These are phyloP conservation scores for Xylariaceae sp. DNA, from an alignment of 2,329 filamentous ascomycete species.

Conservation along the genomic window DNA sequence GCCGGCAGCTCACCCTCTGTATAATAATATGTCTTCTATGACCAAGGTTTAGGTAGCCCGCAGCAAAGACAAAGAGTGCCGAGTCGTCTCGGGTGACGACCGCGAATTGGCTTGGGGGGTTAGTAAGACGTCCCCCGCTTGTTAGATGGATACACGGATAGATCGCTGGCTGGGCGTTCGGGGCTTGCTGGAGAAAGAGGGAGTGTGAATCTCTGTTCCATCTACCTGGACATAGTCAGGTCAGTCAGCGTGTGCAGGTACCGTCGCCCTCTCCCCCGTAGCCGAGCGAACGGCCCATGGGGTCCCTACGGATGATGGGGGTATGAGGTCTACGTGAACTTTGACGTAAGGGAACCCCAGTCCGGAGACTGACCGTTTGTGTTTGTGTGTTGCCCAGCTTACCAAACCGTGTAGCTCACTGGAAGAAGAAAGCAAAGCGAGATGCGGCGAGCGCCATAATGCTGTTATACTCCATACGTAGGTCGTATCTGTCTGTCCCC, in stretches of 20 bases:
- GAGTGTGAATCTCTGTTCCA: too few species aligned
- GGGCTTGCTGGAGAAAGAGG: background rate
- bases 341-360: background rate
- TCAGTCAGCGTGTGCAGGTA: conserved; percentile 3
- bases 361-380: background rate
- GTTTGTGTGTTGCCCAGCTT: background rate
- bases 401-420: background rate
- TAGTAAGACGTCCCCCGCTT: conserved; percentile 10
- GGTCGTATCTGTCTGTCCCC: conserved; percentile 12
- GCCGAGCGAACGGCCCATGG: background rate
- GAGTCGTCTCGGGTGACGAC: conserved; percentile 23
- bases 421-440: background rate
- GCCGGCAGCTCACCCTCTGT: conserved; percentile 18
- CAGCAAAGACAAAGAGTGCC: conserved; percentile 16
- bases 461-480: conserved; percentile 6
- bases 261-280: background rate
- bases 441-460: conserved; percentile 4
- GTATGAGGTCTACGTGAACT: background rate
- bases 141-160: conserved; percentile 8
- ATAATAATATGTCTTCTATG: conserved; percentile 25
- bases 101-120: conserved; percentile 13
- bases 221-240: conserved; percentile 1
- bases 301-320: conserved; percentile 5
- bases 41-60: conserved; percentile 14
- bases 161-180: conserved; percentile 2